Percentiles rank a stretch among this genome's conserved stretches.
phyloP scores from a whole-genome alignment of 805 yeast genomes.

The Cyberlindnera mrakii region DNA sequence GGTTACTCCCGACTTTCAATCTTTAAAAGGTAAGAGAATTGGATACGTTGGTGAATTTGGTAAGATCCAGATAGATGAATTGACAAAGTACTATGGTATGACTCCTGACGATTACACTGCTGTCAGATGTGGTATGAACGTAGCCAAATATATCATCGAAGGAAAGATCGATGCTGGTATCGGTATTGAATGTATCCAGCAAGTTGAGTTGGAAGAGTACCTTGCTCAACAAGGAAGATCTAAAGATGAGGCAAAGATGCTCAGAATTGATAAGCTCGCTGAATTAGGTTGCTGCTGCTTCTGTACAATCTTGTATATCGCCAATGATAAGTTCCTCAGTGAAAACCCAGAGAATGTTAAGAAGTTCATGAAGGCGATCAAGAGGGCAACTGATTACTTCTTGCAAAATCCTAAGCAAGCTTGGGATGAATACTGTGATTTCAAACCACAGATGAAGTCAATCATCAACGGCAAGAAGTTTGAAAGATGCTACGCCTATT shows the following conservation, averaged over 20 bases:
- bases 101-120: slow-evolving; percentile 1
- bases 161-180: not conserved
- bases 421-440: not conserved
- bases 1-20: not conserved
- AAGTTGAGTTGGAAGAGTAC: slow-evolving; percentile 1
- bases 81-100: slow-evolving; percentile 1
- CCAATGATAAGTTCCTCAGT: not conserved
- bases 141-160: not conserved
- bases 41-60: slow-evolving; percentile 1
- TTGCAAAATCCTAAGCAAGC: not conserved
- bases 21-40: not conserved
- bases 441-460: not conserved
- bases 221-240: not conserved
- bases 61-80: not conserved
- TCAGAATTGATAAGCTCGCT: not conserved
- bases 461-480: not conserved
- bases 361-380: not conserved
- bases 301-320: not conserved
- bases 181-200: not conserved
- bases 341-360: not conserved
- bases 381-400: slow-evolving; percentile 1
- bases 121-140: slow-evolving; percentile 1
- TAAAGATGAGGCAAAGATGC: not conserved
- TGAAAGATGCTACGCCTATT: not conserved
- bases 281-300: not conserved